phyloP scores from a whole-genome alignment of 768 basidiomycete genomes.

The Kwoniella pini region DNA sequence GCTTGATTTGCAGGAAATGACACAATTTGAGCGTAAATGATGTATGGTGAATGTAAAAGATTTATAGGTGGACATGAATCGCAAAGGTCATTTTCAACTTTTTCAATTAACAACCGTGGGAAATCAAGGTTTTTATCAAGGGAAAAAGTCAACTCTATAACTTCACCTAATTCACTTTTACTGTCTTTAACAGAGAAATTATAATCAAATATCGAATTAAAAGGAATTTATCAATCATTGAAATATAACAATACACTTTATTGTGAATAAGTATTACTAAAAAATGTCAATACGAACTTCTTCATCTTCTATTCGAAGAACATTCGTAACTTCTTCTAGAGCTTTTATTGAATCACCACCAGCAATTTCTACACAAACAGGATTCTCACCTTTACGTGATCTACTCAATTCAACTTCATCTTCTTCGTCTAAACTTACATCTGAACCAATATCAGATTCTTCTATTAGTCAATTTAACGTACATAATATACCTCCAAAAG shows the following conservation, averaged over 20 bases:
- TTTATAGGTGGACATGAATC: not conserved
- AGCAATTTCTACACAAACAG: not conserved
- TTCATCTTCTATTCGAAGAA: not conserved
- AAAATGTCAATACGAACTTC: conserved; percentile 19
- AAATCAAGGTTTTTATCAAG: conserved; percentile 15
- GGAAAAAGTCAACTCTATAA: not conserved
- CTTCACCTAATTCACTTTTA: too few relatives aligned
- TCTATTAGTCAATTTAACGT: conserved; percentile 38
- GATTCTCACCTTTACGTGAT: conserved; percentile 23
- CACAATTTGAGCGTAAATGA: too few relatives aligned
- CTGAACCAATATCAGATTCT: not conserved
- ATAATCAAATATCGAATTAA: too few relatives aligned
- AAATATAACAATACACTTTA: too few relatives aligned
- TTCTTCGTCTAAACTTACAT: conserved; percentile 4
- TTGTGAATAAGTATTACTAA: not conserved
- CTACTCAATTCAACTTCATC: conserved; percentile 12
- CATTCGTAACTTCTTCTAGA: not conserved
- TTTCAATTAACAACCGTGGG: conserved; percentile 32
- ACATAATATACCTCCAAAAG: conserved; percentile 39
- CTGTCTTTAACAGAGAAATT: too few relatives aligned
- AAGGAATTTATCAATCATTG: too few relatives aligned
- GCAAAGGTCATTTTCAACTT: conserved; percentile 18
- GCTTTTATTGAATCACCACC: not conserved
- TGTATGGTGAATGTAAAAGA: not conserved
- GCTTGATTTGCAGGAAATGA: too few relatives aligned